A percentile compares a stretch with the other conserved stretches of the same genome.
phyloP scores from a whole-genome alignment of 2,329 filamentous ascomycete species.

The Ceratocystis harringtonii region DNA sequence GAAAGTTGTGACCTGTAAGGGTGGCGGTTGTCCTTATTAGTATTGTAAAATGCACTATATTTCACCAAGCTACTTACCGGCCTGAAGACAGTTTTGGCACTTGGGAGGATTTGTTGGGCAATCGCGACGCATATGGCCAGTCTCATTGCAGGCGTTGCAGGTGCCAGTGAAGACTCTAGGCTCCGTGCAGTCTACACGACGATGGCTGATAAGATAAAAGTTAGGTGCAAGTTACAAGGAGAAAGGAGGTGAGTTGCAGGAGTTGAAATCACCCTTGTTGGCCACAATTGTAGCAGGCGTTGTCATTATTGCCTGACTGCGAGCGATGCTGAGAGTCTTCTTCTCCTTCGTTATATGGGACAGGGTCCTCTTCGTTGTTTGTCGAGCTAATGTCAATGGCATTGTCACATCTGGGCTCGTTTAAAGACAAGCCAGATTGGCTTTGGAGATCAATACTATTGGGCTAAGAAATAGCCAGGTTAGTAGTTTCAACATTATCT shows the following conservation, averaged over 20 bases:
- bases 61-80: slow-evolving; percentile 35
- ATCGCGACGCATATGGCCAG: slow-evolving; percentile 41
- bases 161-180: slow-evolving; percentile 19
- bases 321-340: neutral
- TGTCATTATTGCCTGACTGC: neutral
- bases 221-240: neutral
- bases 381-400: neutral
- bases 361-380: neutral
- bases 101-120: slow-evolving; percentile 45
- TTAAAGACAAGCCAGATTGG: neutral
- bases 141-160: slow-evolving; percentile 34
- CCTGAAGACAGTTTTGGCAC: slow-evolving; percentile 44
- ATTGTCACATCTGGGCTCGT: neutral
- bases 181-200: slow-evolving; percentile 26
- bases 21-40: neutral
- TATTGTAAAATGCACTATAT: too few species aligned
- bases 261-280: neutral
- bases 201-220: slow-evolving; percentile 16
- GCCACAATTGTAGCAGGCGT: neutral
- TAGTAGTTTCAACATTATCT: neutral
- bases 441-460: neutral
- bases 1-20: slow-evolving; percentile 36
- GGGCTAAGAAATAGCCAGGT: neutral
- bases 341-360: too few species aligned
- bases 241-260: neutral